These are phyloP conservation scores for Sordariomycetes sp. DNA, from an alignment of 2,329 filamentous ascomycete species.

Conservation along the genomic window DNA sequence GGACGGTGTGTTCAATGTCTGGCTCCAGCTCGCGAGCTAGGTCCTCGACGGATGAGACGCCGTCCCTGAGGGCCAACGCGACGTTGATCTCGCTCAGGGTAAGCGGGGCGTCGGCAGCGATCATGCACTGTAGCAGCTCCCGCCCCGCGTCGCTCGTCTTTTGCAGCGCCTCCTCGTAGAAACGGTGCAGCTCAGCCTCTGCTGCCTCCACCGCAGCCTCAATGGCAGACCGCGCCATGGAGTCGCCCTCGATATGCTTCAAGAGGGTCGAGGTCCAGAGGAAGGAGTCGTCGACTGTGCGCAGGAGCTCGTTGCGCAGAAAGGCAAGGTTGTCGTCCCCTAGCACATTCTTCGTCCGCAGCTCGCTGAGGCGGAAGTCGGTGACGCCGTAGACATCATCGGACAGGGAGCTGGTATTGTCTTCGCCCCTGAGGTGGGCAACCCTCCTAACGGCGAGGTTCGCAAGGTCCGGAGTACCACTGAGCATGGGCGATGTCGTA, in stretches of 20 bases:
- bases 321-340: neutral
- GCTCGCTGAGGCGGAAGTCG: neutral
- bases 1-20: neutral
- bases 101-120: neutral
- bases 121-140: neutral
- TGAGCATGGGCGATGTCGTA: neutral
- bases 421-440: neutral
- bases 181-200: neutral
- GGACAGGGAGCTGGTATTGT: neutral
- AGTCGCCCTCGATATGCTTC: neutral
- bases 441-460: neutral
- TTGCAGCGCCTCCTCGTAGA: neutral
- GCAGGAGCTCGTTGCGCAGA: neutral
- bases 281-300: neutral
- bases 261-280: neutral
- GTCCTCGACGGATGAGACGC: neutral
- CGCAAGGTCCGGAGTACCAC: neutral
- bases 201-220: neutral
- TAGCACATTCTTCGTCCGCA: neutral
- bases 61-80: neutral
- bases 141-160: neutral
- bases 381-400: neutral
- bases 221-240: neutral
- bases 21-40: neutral
- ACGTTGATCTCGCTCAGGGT: neutral